phyloP scores from a whole-genome alignment of 441 rosid genomes.

The Syzygium syzygioides region DNA sequence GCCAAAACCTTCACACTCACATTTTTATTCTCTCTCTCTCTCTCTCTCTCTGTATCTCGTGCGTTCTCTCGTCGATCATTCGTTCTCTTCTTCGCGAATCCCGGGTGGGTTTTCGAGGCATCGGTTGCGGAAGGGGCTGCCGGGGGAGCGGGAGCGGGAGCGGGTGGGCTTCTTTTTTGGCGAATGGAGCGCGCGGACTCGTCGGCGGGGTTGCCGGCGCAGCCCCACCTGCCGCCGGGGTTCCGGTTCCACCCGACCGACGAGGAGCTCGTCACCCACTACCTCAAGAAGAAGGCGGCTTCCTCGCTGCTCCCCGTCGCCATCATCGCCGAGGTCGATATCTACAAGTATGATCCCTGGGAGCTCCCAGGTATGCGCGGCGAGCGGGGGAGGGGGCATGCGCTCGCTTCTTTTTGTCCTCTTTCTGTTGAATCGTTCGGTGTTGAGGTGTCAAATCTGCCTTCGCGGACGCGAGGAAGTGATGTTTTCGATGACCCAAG shows the following conservation, averaged over 20 bases:
- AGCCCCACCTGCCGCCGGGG: constrained; percentile 87
- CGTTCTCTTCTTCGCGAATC: not conserved
- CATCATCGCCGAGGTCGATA: constrained; percentile 87
- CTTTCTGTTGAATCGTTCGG: not conserved
- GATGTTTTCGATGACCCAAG: not conserved
- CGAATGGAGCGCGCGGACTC: constrained; percentile 62
- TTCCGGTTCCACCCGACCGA: constrained; percentile 96
- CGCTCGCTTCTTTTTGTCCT: not conserved
- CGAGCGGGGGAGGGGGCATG: not conserved
- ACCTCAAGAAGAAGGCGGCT: constrained; percentile 74
- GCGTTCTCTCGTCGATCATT: not conserved
- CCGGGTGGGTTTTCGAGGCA: not conserved
- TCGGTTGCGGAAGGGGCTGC: not conserved
- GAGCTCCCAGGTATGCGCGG: constrained; percentile 62
- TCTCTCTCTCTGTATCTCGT: not conserved
- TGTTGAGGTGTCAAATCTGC: not conserved
- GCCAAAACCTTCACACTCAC: not conserved
- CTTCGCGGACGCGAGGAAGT: not conserved
- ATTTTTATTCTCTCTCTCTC: not conserved
- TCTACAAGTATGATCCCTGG: constrained; percentile 97
- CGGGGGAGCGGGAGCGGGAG: too few species aligned
- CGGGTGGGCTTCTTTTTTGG: too few species aligned
- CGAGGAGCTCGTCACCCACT: constrained; percentile 86
- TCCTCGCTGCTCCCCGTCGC: constrained; percentile 75
- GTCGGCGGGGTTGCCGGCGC: constrained; percentile 33